Conservation (phyloP, 495 filamentous ascomycete genomes). For the Zalerion maritima region DNA sequence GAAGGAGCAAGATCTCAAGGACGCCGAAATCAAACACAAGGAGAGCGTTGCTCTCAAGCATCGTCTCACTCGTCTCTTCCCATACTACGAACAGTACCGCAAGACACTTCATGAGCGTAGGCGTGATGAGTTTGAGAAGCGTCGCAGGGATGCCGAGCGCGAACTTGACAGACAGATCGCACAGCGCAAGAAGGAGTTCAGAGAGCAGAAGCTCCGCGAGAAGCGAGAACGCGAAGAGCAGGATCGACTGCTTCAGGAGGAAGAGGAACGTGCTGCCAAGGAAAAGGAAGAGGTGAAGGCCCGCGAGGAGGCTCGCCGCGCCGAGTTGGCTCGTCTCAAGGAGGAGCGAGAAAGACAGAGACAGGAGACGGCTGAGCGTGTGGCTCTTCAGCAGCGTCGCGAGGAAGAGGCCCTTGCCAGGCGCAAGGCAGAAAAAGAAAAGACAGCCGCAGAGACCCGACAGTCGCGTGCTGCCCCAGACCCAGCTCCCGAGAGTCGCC, state of each 20-base stretch:
- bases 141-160: conserved; percentile 72
- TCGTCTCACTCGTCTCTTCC: conserved; percentile 68
- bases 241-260: conserved; percentile 59
- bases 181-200: conserved; percentile 67
- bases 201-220: conserved; percentile 59
- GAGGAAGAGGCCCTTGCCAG: conserved; percentile 41
- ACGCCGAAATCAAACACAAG: conserved; percentile 70
- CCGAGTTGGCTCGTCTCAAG: conserved; percentile 56
- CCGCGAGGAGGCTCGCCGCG: conserved; percentile 51
- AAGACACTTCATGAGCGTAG: conserved; percentile 67
- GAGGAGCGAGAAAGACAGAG: conserved; percentile 72
- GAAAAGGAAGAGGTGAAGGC: conserved; percentile 73
- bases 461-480: conserved; percentile 15
- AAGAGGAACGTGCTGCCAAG: conserved; percentile 61
- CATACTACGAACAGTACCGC: conserved; percentile 66
- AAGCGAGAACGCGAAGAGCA: conserved; percentile 68
- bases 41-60: conserved; percentile 87
- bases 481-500: conserved; percentile 14
- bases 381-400: conserved; percentile 32
- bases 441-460: conserved; percentile 13
- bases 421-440: conserved; percentile 31
- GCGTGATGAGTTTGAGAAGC: conserved; percentile 89
- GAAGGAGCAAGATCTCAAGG: conserved; percentile 61
- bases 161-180: conserved; percentile 84
- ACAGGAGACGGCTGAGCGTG: conserved; percentile 38